These are phyloP conservation scores for Cytospora piceicola DNA, from an alignment of 2,329 filamentous ascomycete genomes.

Conservation along the genomic window DNA sequence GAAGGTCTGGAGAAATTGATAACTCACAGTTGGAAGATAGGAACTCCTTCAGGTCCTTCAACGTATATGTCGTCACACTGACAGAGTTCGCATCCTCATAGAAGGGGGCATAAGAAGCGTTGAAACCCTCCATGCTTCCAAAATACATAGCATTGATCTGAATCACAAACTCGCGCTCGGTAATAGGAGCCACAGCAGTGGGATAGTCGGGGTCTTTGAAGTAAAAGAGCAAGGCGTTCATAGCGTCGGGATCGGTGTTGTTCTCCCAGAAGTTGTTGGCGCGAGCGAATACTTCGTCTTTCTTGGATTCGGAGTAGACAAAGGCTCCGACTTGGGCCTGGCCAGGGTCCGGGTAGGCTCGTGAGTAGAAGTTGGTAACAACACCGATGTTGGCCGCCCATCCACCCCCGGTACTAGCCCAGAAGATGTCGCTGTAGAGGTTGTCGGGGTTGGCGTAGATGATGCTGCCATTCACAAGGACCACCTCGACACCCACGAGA, in stretches of 20 bases:
- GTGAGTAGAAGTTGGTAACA: constrained; percentile 25
- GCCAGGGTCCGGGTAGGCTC: constrained; percentile 26
- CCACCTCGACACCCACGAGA: constrained; percentile 22
- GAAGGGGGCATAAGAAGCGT: constrained; percentile 13
- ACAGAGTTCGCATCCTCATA: constrained; percentile 19
- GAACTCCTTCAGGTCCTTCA: constrained; percentile 24
- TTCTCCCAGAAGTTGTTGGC: constrained; percentile 23
- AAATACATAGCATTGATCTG: constrained; percentile 27
- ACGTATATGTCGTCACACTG: constrained; percentile 8
- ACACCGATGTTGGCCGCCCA: constrained; percentile 21
- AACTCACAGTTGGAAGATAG: constrained; percentile 21
- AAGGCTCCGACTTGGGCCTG: constrained; percentile 16
- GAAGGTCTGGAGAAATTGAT: too few relatives aligned
- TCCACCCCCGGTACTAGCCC: constrained; percentile 25
- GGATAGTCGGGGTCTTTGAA: constrained; percentile 20
- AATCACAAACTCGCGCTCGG: constrained; percentile 21
- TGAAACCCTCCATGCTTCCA: constrained; percentile 19
- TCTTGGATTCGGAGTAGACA: constrained; percentile 20
- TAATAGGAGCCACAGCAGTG: constrained; percentile 11
- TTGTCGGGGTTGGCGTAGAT: constrained; percentile 29
- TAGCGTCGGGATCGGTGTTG: constrained; percentile 21
- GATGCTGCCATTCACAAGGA: constrained; percentile 22
- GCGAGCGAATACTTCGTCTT: constrained; percentile 14
- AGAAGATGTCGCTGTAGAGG: constrained; percentile 21
- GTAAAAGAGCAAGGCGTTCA: constrained; percentile 22